phyloP scores from a whole-genome alignment of 2,329 filamentous ascomycete genomes.

The Xylariaceae sp. region DNA sequence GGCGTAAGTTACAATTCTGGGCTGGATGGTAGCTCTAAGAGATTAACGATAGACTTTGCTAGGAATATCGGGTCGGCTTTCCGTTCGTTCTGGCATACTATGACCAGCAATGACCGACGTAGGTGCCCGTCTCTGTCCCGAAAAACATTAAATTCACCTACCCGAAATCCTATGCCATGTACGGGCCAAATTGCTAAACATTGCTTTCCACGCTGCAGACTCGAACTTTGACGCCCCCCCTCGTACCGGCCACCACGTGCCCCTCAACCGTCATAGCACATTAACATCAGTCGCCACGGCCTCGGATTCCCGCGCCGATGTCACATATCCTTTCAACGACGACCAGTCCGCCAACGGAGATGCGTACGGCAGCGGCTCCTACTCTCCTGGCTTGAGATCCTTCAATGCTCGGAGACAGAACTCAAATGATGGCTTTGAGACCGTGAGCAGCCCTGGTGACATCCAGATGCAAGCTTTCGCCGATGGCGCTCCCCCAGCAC shows the following conservation, averaged over 20 bases:
- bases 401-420: conserved; percentile 58
- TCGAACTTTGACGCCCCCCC: conserved; percentile 91
- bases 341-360: conserved; percentile 55
- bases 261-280: conserved; percentile 73
- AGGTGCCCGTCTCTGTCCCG: conserved; percentile 33
- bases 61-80: conserved; percentile 64
- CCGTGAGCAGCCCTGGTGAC: conserved; percentile 64
- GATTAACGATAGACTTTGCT: conserved; percentile 18
- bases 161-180: not conserved
- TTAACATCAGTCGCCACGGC: conserved; percentile 87
- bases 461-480: conserved; percentile 96
- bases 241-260: conserved; percentile 83
- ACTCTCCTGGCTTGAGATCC: conserved; percentile 88
- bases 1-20: conserved; percentile 24
- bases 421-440: conserved; percentile 63
- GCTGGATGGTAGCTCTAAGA: conserved; percentile 2
- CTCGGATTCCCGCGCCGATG: conserved; percentile 79
- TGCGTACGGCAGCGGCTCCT: conserved; percentile 63
- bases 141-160: not conserved
- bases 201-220: conserved; percentile 56
- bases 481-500: conserved; percentile 83
- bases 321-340: conserved; percentile 73
- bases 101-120: conserved; percentile 67
- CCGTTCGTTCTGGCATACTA: conserved; percentile 92
- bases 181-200: conserved; percentile 18